Conservation (phyloP, 2,329 filamentous ascomycete genomes). For the Diaporthe amygdali region DNA sequence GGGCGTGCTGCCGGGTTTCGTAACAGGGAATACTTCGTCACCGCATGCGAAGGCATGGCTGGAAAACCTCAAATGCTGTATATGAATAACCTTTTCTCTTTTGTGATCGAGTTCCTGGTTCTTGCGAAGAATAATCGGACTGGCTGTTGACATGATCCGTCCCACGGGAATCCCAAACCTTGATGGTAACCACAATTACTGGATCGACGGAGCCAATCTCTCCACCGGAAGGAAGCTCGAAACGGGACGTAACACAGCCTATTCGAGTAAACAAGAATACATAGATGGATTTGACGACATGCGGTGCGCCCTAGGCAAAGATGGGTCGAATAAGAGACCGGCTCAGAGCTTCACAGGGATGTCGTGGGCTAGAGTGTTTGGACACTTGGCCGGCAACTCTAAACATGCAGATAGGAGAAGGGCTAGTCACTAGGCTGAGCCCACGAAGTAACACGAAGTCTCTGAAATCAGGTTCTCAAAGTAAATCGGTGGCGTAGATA, state of each 20-base stretch:
- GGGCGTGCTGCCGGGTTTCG: not conserved
- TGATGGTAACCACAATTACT: not conserved
- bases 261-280: not conserved
- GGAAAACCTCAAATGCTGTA: not conserved
- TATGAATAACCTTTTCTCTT: not conserved
- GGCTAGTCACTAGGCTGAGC: not conserved
- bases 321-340: not conserved
- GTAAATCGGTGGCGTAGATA: too few species aligned
- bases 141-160: not conserved
- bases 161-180: not conserved
- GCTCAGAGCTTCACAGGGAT: not conserved
- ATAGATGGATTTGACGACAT: not conserved
- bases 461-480: too few species aligned
- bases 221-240: not conserved
- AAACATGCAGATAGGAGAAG: too few species aligned
- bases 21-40: not conserved
- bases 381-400: not conserved
- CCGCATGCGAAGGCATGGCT: not conserved
- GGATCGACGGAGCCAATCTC: not conserved
- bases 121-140: not conserved
- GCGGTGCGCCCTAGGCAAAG: not conserved
- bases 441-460: too few species aligned
- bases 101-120: too few species aligned
- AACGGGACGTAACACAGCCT: not conserved
- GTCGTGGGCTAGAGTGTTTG: not conserved